Evolutionary conservation across 805 yeast genomes (phyloP), one percentile per base, ranked within the genome.

Genomic region (Cyberlindnera suaveolens): DNA sequence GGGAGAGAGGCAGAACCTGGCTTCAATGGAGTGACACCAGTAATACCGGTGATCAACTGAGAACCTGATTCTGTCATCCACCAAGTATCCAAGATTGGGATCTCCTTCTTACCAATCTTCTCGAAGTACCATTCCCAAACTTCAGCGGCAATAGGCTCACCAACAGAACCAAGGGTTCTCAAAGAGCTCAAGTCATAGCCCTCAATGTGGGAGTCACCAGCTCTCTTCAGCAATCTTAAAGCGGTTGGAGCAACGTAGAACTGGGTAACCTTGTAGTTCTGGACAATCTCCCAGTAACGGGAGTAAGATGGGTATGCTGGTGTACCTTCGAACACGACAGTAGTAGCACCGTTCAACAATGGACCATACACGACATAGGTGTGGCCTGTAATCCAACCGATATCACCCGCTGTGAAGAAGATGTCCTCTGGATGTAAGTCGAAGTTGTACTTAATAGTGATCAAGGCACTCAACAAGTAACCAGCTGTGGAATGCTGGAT

Each of bases 301-400:
- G 87, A 81, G 59, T 71, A 83, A 57, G 78, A 78, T 50, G 95
- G 95, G 63, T 82, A 85, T 19, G 89, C 86, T 33, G 95, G 95
- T 13, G 95, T 85, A 52, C 91, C 90, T 69, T 85, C 95, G 60
- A 83, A 85, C 31, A 85, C 84, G 36, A 85, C 75, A 17, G 93
- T 79, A 29, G 95, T 80, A 44, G 84, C 80, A 61, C 95, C 95
- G 53, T 75, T 71, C 27, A 75, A 63, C 60, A 85, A 70, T 32
- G 95, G 95, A 44, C 95, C 95, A 61, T 85, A 85, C 39, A 85
- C 77, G 16, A 80, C 89, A 57, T 85, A 85, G 10, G 93, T 75
- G 66, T 85, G 95, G 45, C 95, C 95, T 6, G 95, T 85, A 57
- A 85, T 83, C 95, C 95, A 85, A 57, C 95, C 95, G 42, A 85